Percentiles rank a stretch among this genome's conserved stretches.
Conservation (phyloP, 441 rosid species). For the Cnidoscolus chayamansa region DNA sequence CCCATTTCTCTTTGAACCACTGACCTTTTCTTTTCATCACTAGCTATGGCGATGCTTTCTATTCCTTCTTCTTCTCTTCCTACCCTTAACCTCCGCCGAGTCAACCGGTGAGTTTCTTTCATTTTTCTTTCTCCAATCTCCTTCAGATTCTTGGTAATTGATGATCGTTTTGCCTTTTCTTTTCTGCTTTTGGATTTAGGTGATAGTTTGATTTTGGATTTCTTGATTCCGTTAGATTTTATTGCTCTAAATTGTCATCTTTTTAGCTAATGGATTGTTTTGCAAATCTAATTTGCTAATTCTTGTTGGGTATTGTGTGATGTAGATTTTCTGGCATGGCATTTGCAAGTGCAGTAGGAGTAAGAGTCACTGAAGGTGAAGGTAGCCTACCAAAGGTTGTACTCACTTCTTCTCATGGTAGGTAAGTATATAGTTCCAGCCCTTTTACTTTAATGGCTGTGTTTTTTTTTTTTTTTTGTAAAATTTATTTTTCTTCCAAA, state of each 20-base stretch:
- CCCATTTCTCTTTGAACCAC: not conserved
- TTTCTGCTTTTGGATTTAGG: too few relatives aligned
- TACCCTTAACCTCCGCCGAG: constrained; percentile 41
- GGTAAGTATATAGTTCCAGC: constrained; percentile 32
- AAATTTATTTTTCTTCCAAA: not conserved
- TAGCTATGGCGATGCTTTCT: constrained; percentile 55
- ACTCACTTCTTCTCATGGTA: constrained; percentile 68
- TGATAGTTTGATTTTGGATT: too few relatives aligned
- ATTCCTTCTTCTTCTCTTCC: constrained; percentile 47
- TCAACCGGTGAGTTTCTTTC: constrained; percentile 41
- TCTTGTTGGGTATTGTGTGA: not conserved
- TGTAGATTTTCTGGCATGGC: constrained; percentile 55
- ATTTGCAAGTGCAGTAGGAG: constrained; percentile 53
- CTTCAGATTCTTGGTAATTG: not conserved
- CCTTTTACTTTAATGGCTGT: not conserved
- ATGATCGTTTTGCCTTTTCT: not conserved
- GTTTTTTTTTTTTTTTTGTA: not conserved
- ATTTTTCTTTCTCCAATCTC: not conserved
- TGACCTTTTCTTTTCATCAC: not conserved
- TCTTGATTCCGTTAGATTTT: too few relatives aligned
- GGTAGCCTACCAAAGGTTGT: constrained; percentile 84
- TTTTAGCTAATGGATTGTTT: not conserved
- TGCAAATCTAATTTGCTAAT: constrained; percentile 1
- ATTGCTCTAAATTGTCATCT: not conserved
- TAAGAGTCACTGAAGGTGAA: constrained; percentile 70